Conservation (phyloP, 176 grass and related monocot genomes). For the Eragrostis curvula region DNA sequence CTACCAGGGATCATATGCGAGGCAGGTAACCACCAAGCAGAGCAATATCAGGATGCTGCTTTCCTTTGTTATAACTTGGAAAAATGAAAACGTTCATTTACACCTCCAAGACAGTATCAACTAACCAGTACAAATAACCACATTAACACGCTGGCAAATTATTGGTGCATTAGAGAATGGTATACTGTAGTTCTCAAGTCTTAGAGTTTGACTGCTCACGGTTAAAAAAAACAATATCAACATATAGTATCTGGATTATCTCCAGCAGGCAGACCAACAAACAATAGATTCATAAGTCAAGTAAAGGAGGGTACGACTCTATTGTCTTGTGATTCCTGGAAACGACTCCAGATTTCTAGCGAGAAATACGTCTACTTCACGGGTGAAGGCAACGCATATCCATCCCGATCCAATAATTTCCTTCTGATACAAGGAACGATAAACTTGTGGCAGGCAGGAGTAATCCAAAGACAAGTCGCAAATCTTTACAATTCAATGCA, state of each 20-base stretch:
- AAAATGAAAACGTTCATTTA: background rate
- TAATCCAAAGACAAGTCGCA: background rate
- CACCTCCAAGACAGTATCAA: background rate
- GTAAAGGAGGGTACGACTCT: background rate
- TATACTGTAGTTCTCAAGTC: background rate
- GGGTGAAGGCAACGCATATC: background rate
- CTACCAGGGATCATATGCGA: background rate
- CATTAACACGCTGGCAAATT: background rate
- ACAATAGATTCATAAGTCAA: background rate
- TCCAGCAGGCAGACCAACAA: background rate
- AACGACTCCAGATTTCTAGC: background rate
- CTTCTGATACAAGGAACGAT: background rate
- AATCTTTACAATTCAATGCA: background rate
- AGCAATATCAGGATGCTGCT: background rate
- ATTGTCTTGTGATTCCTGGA: background rate
- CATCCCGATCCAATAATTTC: background rate
- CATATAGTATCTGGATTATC: background rate
- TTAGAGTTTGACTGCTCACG: background rate
- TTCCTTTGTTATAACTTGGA: background rate
- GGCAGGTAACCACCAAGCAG: background rate
- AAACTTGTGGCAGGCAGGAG: background rate
- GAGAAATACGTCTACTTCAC: background rate
- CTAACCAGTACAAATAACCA: background rate
- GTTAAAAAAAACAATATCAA: background rate
- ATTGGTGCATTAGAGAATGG: background rate